These are phyloP conservation scores for Setaria viridis DNA, from an alignment of 202 grass and related monocot species.

Conservation along the genomic window DNA sequence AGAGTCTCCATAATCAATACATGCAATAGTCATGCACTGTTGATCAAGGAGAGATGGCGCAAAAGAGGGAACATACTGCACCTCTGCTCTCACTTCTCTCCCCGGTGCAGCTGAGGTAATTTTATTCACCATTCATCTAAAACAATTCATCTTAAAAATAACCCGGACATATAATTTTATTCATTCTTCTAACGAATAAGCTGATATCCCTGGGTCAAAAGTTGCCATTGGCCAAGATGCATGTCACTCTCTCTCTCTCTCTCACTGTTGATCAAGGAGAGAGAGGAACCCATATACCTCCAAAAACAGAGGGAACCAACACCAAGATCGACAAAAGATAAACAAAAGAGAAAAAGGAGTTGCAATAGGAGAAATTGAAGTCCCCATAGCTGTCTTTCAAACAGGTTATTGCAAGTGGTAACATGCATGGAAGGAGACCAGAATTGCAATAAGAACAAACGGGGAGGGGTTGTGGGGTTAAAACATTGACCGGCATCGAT, in stretches of 20 bases:
- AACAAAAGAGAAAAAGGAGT: background rate
- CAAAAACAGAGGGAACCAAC: background rate
- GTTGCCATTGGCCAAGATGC: background rate
- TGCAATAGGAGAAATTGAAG: slow-evolving; percentile 22
- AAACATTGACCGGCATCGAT: slow-evolving; percentile 85
- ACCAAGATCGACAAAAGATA: slow-evolving; percentile 14
- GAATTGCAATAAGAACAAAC: slow-evolving; percentile 74
- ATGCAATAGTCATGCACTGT: slow-evolving; percentile 55
- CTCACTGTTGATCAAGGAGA: no score
- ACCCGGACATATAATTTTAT: no score
- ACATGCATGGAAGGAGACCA: slow-evolving; percentile 16
- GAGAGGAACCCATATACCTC: background rate
- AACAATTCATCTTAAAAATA: background rate
- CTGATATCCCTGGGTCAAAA: background rate
- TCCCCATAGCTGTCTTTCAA: background rate
- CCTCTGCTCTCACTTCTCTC: slow-evolving; percentile 22
- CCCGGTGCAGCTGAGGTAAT: background rate
- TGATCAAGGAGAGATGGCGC: slow-evolving; percentile 42
- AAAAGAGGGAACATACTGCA: slow-evolving; percentile 34
- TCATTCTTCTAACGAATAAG: background rate
- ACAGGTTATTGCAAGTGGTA: background rate
- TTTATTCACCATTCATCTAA: background rate
- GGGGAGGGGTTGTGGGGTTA: slow-evolving; percentile 55
- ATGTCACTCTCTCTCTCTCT: no score
- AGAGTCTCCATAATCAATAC: slow-evolving; percentile 19